Conservation (phyloP, 352 stramenopile genomes). For the Phytophthora meadii region DNA sequence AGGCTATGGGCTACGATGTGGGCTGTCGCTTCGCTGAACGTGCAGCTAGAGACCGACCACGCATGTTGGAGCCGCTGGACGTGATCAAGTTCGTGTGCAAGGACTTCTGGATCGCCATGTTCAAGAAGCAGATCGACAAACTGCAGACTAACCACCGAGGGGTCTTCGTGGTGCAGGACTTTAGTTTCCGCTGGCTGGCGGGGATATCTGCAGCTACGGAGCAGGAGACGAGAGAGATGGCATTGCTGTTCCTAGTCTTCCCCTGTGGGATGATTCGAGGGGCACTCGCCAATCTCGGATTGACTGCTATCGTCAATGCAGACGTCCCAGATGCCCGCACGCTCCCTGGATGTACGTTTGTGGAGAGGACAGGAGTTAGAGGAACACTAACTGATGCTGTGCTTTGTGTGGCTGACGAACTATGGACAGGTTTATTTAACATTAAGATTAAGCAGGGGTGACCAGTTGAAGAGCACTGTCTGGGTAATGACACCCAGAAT, state of each 20-base stretch:
- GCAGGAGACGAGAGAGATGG: conserved; percentile 90
- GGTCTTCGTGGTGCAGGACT: conserved; percentile 96
- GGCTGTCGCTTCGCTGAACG: conserved; percentile 86
- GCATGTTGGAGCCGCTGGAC: conserved; percentile 92
- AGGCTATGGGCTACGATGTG: conserved; percentile 89
- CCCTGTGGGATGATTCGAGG: conserved; percentile 96
- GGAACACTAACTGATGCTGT: conserved; percentile 6
- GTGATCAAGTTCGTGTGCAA: conserved; percentile 99
- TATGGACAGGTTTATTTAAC: conserved; percentile 89
- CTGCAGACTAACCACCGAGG: conserved; percentile 97
- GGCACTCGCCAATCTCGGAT: conserved; percentile 94
- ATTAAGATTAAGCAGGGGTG: conserved; percentile 88
- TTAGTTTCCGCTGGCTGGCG: conserved; percentile 93
- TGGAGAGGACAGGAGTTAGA: not conserved
- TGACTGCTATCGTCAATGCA: conserved; percentile 95
- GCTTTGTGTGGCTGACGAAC: not conserved
- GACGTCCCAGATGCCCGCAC: conserved; percentile 93
- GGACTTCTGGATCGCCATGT: conserved; percentile 97
- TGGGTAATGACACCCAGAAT: conserved; percentile 4
- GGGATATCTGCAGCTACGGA: conserved; percentile 81
- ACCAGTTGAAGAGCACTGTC: conserved; percentile 26
- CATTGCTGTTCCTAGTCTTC: conserved; percentile 95
- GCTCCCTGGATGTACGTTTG: conserved; percentile 91
- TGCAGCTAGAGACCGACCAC: conserved; percentile 71
- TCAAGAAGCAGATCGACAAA: conserved; percentile 99